Percentiles rank a stretch among this genome's conserved stretches.
Conservation (phyloP, 176 grass and related monocot genomes). For the Themeda triandra region DNA sequence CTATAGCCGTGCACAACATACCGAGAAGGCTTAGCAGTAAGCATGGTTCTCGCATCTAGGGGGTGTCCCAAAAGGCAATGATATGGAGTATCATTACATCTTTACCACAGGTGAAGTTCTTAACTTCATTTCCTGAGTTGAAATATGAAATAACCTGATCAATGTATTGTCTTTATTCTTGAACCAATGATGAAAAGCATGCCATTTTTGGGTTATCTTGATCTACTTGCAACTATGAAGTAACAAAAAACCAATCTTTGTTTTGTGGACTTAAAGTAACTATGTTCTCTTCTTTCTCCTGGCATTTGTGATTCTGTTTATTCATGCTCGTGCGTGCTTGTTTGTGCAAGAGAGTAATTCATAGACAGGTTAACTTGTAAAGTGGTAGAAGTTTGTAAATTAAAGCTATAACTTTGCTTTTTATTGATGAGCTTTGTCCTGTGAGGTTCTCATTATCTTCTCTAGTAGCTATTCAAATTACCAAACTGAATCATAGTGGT, state of each 20-base stretch:
- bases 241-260: not conserved
- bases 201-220: not conserved
- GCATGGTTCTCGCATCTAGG: slow-evolving; percentile 88
- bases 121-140: slow-evolving; percentile 3
- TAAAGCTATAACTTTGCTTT: not conserved
- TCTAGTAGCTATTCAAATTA: not conserved
- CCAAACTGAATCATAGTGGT: not conserved
- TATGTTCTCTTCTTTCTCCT: not conserved
- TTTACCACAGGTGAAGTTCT: slow-evolving; percentile 71
- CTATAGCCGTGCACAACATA: slow-evolving; percentile 98
- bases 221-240: not conserved
- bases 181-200: not conserved
- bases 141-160: slow-evolving; percentile 11
- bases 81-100: slow-evolving; percentile 99
- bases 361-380: not conserved
- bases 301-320: not conserved
- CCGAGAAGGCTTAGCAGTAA: slow-evolving; percentile 99
- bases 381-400: not conserved
- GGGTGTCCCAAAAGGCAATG: slow-evolving; percentile 97
- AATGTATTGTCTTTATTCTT: not conserved
- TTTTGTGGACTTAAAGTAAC: slow-evolving; percentile 15
- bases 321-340: not conserved
- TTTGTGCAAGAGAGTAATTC: not conserved
- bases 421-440: not conserved
- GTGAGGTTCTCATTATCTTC: not conserved